Percentiles rank a stretch among this genome's conserved stretches.
Conservation (phyloP, 2,329 filamentous ascomycete genomes). For the Microdochium trichocladiopsis region DNA sequence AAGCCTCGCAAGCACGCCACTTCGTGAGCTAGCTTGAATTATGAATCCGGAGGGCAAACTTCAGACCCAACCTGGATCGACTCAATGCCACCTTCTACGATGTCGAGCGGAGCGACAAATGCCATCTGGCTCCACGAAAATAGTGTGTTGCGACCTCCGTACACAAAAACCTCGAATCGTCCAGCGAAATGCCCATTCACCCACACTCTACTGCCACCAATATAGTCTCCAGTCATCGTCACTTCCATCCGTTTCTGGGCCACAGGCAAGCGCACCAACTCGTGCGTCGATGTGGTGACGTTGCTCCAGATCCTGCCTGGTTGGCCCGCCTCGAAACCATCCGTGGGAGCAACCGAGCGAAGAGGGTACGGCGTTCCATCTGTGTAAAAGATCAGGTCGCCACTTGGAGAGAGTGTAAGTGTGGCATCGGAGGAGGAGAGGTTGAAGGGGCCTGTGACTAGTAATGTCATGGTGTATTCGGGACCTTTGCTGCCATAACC, state of each 20-base stretch:
- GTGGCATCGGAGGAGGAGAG: conserved; percentile 34
- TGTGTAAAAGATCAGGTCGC: conserved; percentile 31
- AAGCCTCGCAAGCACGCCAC: too few relatives aligned
- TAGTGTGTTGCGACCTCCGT: conserved; percentile 39
- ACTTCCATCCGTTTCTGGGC: conserved; percentile 15
- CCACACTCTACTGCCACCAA: conserved; percentile 41
- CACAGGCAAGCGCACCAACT: conserved; percentile 18
- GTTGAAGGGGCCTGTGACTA: conserved; percentile 30
- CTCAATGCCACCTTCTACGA: conserved; percentile 7
- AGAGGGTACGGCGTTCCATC: conserved; percentile 41
- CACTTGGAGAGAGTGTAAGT: conserved; percentile 25
- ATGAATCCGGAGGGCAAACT: not conserved
- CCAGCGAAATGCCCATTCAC: conserved; percentile 36
- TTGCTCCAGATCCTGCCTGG: conserved; percentile 48
- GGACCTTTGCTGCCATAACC: conserved; percentile 33
- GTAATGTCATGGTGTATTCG: conserved; percentile 33
- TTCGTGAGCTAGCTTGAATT: too few relatives aligned
- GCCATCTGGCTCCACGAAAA: conserved; percentile 52
- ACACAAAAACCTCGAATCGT: conserved; percentile 47
- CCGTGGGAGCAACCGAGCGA: conserved; percentile 30
- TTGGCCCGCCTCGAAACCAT: conserved; percentile 36
- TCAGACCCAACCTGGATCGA: not conserved
- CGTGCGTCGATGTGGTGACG: conserved; percentile 34
- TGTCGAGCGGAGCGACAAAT: conserved; percentile 41
- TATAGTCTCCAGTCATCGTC: conserved; percentile 33